phyloP scores from a whole-genome alignment of 2,329 filamentous ascomycete species.

The Stachybotrys chartarum region DNA sequence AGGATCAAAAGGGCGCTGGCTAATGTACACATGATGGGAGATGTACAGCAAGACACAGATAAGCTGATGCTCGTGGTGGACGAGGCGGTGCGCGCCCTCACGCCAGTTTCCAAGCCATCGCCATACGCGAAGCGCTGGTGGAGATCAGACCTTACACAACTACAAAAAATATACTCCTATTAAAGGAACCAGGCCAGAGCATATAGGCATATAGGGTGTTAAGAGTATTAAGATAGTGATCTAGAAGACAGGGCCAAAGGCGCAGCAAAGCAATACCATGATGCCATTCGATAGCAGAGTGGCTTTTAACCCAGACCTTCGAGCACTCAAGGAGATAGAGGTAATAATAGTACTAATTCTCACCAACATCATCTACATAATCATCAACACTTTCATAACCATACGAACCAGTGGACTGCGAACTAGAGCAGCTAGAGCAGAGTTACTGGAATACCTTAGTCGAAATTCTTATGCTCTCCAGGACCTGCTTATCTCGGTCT shows the following conservation, averaged over 20 bases:
- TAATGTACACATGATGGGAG: no score
- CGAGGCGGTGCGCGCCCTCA: slow-evolving; percentile 5
- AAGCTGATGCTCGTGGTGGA: slow-evolving; percentile 3
- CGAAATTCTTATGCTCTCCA: no score
- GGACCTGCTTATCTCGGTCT: no score
- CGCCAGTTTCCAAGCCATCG: slow-evolving; percentile 15
- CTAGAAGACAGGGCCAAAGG: slow-evolving; percentile 13
- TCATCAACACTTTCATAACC: no score
- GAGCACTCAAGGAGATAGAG: no score
- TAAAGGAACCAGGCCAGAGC: slow-evolving; percentile 18
- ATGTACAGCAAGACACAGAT: slow-evolving; percentile 6
- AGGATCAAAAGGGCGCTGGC: no score
- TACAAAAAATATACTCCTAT: slow-evolving; percentile 17
- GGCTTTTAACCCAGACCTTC: no score
- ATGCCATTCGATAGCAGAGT: slow-evolving; percentile 14
- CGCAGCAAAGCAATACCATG: slow-evolving; percentile 15
- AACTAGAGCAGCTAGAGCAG: no score
- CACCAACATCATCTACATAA: no score
- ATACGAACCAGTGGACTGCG: no score
- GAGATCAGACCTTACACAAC: slow-evolving; percentile 17
- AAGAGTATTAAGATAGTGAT: slow-evolving; percentile 1
- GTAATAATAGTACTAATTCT: no score
- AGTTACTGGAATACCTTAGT: no score
- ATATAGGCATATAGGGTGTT: slow-evolving; percentile 7
- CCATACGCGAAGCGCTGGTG: slow-evolving; percentile 21